These are phyloP conservation scores for Boletus rubropictus DNA, from an alignment of 768 basidiomycete genomes.

Conservation along the genomic window DNA sequence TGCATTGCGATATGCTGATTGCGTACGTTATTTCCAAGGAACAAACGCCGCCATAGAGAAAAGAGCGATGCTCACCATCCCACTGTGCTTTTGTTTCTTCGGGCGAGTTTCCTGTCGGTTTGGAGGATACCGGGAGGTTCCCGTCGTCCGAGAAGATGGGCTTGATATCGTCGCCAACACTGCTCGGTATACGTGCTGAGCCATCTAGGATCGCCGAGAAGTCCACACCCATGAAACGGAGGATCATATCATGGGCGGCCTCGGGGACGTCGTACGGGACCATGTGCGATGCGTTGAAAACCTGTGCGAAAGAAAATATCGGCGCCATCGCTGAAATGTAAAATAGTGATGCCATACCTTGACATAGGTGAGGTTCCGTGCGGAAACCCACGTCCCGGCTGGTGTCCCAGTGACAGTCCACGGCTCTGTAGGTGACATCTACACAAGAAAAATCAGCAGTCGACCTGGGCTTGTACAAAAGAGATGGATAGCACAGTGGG, in stretches of 20 bases:
- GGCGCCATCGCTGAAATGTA: too few relatives aligned
- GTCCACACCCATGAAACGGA: constrained; percentile 93
- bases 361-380: constrained; percentile 88
- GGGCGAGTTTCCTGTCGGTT: constrained; percentile 49
- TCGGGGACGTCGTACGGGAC: constrained; percentile 83
- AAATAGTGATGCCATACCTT: constrained; percentile 46
- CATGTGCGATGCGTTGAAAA: constrained; percentile 96
- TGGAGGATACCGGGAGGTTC: constrained; percentile 33
- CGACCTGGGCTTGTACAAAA: background rate
- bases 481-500: background rate
- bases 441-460: background rate
- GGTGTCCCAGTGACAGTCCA: constrained; percentile 71
- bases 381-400: constrained; percentile 88
- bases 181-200: constrained; percentile 75
- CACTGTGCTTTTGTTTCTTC: constrained; percentile 83
- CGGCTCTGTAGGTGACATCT: constrained; percentile 64
- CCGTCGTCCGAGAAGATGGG: constrained; percentile 51
- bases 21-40: background rate
- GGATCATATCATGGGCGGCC: constrained; percentile 94
- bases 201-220: constrained; percentile 76
- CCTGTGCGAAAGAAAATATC: constrained; percentile 35
- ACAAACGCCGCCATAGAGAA: background rate
- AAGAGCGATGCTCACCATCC: constrained; percentile 59
- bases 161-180: constrained; percentile 68
- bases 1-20: constrained; percentile 82